A percentile compares a stretch with the other conserved stretches of the same genome.
These are phyloP conservation scores for Neospermospora avenae DNA, from an alignment of 2,329 filamentous ascomycete genomes.

Conservation along the genomic window DNA sequence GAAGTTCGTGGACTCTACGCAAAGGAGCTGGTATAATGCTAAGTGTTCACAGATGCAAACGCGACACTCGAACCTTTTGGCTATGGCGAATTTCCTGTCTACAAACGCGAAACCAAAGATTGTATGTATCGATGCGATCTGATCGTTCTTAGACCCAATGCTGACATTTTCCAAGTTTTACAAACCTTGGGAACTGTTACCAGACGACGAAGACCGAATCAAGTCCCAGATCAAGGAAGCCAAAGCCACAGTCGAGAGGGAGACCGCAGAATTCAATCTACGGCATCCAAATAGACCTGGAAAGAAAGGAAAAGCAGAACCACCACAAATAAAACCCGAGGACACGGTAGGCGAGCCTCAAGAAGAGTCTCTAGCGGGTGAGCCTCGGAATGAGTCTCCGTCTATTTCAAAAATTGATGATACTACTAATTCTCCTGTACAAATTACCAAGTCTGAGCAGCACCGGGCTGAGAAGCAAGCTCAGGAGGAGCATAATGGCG, in stretches of 20 bases:
- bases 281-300: constrained; percentile 36
- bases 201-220: constrained; percentile 67
- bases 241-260: constrained; percentile 59
- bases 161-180: constrained; percentile 62
- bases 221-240: constrained; percentile 65
- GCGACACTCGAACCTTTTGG: constrained; percentile 68
- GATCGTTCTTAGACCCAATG: background rate
- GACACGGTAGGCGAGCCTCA: constrained; percentile 45
- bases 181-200: constrained; percentile 73
- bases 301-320: constrained; percentile 25
- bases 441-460: constrained; percentile 29
- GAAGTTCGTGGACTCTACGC: constrained; percentile 53
- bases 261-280: constrained; percentile 60
- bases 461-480: constrained; percentile 41
- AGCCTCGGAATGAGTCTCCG: constrained; percentile 41
- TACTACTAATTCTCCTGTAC: constrained; percentile 38
- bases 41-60: constrained; percentile 49
- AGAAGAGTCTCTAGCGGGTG: constrained; percentile 41
- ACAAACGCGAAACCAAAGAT: constrained; percentile 71
- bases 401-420: constrained; percentile 36
- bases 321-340: constrained; percentile 33
- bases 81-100: constrained; percentile 67
- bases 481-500: constrained; percentile 66
- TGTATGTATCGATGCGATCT: constrained; percentile 50
- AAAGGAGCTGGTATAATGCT: background rate